phyloP scores from a whole-genome alignment of 108 stramenopile genomes.

The Seminavis robusta region DNA sequence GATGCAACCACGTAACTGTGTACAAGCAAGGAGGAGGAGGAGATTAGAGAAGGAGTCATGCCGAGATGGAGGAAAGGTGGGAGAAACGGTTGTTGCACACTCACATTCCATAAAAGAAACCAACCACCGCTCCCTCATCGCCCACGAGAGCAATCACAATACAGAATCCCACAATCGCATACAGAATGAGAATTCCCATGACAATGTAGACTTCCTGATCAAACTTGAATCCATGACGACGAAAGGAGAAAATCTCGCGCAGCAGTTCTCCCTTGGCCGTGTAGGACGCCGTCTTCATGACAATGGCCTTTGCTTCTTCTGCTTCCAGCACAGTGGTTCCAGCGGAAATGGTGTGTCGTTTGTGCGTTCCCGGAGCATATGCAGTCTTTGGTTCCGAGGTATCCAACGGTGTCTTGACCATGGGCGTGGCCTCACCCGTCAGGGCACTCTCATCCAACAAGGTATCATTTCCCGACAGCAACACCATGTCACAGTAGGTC shows the following conservation, averaged over 20 bases:
- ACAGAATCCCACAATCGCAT: constrained; percentile 40
- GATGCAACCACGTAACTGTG: constrained; percentile 41
- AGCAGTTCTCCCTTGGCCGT: constrained; percentile 62
- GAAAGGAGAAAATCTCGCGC: constrained; percentile 52
- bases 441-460: constrained; percentile 63
- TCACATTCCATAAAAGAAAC: too few species aligned
- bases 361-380: constrained; percentile 31
- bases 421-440: constrained; percentile 59
- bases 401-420: constrained; percentile 48
- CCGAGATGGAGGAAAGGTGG: not conserved
- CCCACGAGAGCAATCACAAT: constrained; percentile 35
- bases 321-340: constrained; percentile 57
- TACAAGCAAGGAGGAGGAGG: not conserved
- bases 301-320: constrained; percentile 38
- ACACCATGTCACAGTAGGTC: constrained; percentile 53
- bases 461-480: constrained; percentile 26
- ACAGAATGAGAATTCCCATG: constrained; percentile 38
- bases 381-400: constrained; percentile 11
- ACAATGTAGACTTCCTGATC: constrained; percentile 58
- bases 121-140: constrained; percentile 45
- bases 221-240: constrained; percentile 67
- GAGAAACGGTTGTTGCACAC: too few species aligned
- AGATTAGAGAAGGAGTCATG: not conserved
- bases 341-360: constrained; percentile 54
- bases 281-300: constrained; percentile 51